Evolutionary conservation across 164 flowering plant species (phyloP).

Genomic region (Houttuynia cordata): DNA sequence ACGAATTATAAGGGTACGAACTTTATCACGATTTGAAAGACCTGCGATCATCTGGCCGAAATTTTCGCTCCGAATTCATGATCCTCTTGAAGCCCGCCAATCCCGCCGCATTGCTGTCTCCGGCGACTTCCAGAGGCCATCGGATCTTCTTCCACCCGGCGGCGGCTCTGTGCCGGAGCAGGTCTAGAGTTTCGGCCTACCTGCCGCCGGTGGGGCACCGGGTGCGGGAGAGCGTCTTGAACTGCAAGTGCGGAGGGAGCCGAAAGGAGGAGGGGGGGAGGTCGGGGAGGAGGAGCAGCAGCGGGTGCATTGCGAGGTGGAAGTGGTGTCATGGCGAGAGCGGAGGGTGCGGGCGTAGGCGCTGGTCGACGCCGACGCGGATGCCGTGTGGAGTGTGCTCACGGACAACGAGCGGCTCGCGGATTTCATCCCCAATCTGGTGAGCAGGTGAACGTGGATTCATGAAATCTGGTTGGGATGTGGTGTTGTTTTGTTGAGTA

Average conservation of each 20-base stretch:
- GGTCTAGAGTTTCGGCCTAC: constrained; percentile 8
- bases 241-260: neutral
- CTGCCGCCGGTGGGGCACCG: neutral
- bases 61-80: constrained; percentile 11
- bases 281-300: constrained; percentile 17
- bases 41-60: neutral
- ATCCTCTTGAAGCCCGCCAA: constrained; percentile 4
- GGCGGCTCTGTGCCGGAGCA: neutral
- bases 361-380: constrained; percentile 47
- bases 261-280: constrained; percentile 12
- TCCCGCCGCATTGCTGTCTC: constrained; percentile 2
- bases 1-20: too few relatives aligned
- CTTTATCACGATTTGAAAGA: too few relatives aligned
- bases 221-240: constrained; percentile 1
- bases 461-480: neutral
- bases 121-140: constrained; percentile 4
- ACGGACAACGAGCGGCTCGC: constrained; percentile 94
- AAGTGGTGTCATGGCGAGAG: constrained; percentile 93
- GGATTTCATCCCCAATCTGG: constrained; percentile 84
- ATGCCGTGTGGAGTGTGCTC: constrained; percentile 72
- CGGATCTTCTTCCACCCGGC: neutral
- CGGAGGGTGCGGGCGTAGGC: constrained; percentile 56
- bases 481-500: neutral
- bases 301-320: constrained; percentile 64
- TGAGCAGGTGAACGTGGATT: constrained; percentile 39